Evolutionary conservation across 768 basidiomycete species (phyloP).

Genomic region (Harrya chromipes): DNA sequence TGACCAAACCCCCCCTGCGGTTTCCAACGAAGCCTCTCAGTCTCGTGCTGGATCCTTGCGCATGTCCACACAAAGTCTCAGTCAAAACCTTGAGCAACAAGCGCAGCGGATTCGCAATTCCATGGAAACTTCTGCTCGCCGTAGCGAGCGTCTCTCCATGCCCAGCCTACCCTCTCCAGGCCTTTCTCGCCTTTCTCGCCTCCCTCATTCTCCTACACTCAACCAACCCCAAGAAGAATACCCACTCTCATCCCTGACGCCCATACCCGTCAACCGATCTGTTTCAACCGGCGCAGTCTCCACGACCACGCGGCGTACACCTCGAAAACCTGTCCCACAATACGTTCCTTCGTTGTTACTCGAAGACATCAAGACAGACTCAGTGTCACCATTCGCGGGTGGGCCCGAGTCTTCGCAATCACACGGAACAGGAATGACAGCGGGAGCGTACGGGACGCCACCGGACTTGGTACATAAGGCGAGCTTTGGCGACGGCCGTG

Average conservation of each 20-base stretch:
- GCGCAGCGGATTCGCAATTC: slow-evolving; percentile 31
- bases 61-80: slow-evolving; percentile 17
- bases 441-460: slow-evolving; percentile 9
- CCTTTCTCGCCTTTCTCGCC: slow-evolving; percentile 15
- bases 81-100: slow-evolving; percentile 27
- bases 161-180: slow-evolving; percentile 19
- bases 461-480: slow-evolving; percentile 37
- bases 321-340: slow-evolving; percentile 57
- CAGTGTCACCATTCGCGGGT: slow-evolving; percentile 20
- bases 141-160: slow-evolving; percentile 30
- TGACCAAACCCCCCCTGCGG: slow-evolving; percentile 4
- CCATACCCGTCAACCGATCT: slow-evolving; percentile 26
- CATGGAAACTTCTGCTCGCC: slow-evolving; percentile 28
- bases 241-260: slow-evolving; percentile 21
- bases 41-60: slow-evolving; percentile 8
- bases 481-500: slow-evolving; percentile 45
- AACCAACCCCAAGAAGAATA: slow-evolving; percentile 29
- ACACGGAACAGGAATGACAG: slow-evolving; percentile 19
- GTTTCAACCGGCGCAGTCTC: slow-evolving; percentile 26
- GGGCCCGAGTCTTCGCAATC: slow-evolving; percentile 29
- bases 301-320: slow-evolving; percentile 28
- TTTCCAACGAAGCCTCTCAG: slow-evolving; percentile 5
- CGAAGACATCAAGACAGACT: slow-evolving; percentile 21
- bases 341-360: slow-evolving; percentile 38
- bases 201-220: slow-evolving; percentile 14